phyloP scores from a whole-genome alignment of 148 eudicot genomes.

The Polygonum maritimum region DNA sequence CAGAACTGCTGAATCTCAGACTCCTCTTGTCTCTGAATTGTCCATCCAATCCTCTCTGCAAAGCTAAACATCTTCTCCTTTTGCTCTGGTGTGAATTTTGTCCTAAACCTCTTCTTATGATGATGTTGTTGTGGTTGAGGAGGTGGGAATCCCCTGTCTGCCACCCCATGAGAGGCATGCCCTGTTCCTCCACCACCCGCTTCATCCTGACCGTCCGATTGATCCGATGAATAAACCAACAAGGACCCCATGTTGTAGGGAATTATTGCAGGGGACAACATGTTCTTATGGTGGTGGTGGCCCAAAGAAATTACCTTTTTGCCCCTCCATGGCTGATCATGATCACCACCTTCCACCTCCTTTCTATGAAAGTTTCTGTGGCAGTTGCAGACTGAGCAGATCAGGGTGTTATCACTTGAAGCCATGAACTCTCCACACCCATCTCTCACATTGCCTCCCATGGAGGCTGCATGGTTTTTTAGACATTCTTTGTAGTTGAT shows the following conservation, averaged over 20 bases:
- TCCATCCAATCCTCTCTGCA: slow-evolving; percentile 74
- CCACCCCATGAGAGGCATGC: slow-evolving; percentile 11
- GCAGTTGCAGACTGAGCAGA: slow-evolving; percentile 56
- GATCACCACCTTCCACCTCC: slow-evolving; percentile 29
- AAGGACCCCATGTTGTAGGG: slow-evolving; percentile 26
- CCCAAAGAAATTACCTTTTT: slow-evolving; percentile 15
- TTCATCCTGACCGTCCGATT: slow-evolving; percentile 34
- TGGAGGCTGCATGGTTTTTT: slow-evolving; percentile 61
- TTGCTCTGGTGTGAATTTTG: slow-evolving; percentile 55
- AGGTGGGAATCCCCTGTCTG: slow-evolving; percentile 3
- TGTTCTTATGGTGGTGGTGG: slow-evolving; percentile 6
- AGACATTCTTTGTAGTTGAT: slow-evolving; percentile 42
- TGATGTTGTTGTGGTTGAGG: slow-evolving; percentile 9
- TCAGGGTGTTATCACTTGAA: slow-evolving; percentile 40
- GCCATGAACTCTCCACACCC: slow-evolving; percentile 76
- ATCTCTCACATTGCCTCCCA: slow-evolving; percentile 55
- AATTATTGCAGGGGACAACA: slow-evolving; percentile 8
- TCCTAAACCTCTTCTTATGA: slow-evolving; percentile 53
- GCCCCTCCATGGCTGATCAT: neutral
- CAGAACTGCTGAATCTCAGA: slow-evolving; percentile 51
- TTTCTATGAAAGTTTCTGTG: slow-evolving; percentile 68
- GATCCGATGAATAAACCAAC: slow-evolving; percentile 16
- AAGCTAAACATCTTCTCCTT: slow-evolving; percentile 54
- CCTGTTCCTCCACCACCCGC: slow-evolving; percentile 11
- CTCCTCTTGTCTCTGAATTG: slow-evolving; percentile 62